phyloP scores from a whole-genome alignment of 2,329 filamentous ascomycete species.

The Aplosporella prunicola region DNA sequence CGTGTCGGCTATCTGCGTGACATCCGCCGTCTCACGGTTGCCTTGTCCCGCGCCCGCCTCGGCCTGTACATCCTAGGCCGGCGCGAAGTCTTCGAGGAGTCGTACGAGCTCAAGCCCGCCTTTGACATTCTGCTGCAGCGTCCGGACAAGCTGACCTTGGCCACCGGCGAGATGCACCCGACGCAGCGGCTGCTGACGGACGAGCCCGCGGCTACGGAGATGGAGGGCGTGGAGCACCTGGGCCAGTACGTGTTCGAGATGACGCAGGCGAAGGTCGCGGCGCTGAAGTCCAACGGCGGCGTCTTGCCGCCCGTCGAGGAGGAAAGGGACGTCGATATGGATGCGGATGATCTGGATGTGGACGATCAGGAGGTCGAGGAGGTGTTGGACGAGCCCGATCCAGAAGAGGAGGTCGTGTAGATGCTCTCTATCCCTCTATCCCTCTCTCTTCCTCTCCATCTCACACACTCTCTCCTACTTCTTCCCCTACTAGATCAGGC shows the following conservation, averaged over 20 bases:
- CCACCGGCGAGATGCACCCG: conserved; percentile 80
- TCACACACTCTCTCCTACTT: no score
- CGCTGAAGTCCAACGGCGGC: conserved; percentile 38
- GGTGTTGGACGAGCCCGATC: conserved; percentile 6
- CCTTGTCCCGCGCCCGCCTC: conserved; percentile 80
- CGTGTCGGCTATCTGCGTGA: conserved; percentile 88
- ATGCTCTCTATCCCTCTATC: conserved; percentile 73
- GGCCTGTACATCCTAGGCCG: conserved; percentile 89
- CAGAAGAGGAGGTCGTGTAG: conserved; percentile 55
- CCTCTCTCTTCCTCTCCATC: no score
- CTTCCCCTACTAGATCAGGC: no score
- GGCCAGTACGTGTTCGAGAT: conserved; percentile 97
- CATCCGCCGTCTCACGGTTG: conserved; percentile 86
- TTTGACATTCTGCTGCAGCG: conserved; percentile 69
- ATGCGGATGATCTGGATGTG: conserved; percentile 26
- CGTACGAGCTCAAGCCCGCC: conserved; percentile 76
- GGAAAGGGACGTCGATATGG: conserved; percentile 22
- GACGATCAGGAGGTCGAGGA: conserved; percentile 19
- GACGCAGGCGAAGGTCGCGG: conserved; percentile 63
- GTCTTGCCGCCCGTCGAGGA: conserved; percentile 23
- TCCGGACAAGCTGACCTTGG: conserved; percentile 72
- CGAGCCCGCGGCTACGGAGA: conserved; percentile 53
- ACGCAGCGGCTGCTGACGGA: conserved; percentile 46
- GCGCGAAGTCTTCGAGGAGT: conserved; percentile 77
- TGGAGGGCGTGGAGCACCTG: conserved; percentile 88